Conservation (phyloP, 2,329 filamentous ascomycete species). For the Blastomyces parvus region DNA sequence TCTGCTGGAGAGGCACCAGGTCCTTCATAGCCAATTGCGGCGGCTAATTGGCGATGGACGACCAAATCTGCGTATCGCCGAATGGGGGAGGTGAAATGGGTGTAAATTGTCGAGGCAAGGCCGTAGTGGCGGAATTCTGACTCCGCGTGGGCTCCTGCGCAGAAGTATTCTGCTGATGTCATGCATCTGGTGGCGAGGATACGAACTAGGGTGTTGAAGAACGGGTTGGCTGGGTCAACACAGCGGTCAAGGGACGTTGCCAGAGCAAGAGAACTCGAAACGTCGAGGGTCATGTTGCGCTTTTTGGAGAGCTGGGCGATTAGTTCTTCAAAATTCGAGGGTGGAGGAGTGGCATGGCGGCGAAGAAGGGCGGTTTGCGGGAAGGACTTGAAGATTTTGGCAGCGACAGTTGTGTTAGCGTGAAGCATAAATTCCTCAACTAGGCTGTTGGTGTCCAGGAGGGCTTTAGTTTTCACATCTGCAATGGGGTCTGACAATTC, state of each 20-base stretch:
- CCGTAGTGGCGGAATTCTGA: constrained; percentile 96
- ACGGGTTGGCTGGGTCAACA: constrained; percentile 68
- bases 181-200: constrained; percentile 98
- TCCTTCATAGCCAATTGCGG: constrained; percentile 77
- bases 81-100: constrained; percentile 96
- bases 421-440: constrained; percentile 99
- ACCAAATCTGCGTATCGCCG: constrained; percentile 95
- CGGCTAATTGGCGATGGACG: constrained; percentile 86
- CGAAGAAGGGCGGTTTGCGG: constrained; percentile 91
- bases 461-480: constrained; percentile 89
- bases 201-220: constrained; percentile 96
- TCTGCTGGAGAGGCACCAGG: constrained; percentile 60
- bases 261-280: constrained; percentile 83
- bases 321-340: constrained; percentile 93
- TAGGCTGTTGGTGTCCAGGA: constrained; percentile 90
- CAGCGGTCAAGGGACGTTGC: constrained; percentile 86
- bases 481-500: constrained; percentile 86
- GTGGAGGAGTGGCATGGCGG: constrained; percentile 82
- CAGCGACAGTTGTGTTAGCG: constrained; percentile 89
- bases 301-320: constrained; percentile 83
- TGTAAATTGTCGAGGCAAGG: constrained; percentile 93
- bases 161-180: constrained; percentile 99
- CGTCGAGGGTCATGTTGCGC: constrained; percentile 66
- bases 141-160: constrained; percentile 82
- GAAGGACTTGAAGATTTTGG: constrained; percentile 82